Percentiles rank a stretch among this genome's conserved stretches.
These are phyloP conservation scores for Trichophyton mentagrophytes DNA, from an alignment of 2,329 filamentous ascomycete genomes.

Conservation along the genomic window DNA sequence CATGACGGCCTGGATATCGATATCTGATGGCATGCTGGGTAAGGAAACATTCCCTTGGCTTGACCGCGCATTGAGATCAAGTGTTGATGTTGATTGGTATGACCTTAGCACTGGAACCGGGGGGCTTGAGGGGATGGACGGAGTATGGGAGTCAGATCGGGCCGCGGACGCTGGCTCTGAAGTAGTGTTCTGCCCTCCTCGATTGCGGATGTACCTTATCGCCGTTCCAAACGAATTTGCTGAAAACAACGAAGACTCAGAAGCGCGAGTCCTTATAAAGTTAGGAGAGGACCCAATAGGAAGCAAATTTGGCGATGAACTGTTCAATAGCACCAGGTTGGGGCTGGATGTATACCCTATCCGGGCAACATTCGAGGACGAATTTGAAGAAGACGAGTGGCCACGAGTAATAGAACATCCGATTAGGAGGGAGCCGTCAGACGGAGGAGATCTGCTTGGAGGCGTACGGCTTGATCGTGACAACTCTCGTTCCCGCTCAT, in stretches of 20 bases:
- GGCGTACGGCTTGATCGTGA: constrained; percentile 4
- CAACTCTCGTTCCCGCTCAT: constrained; percentile 19
- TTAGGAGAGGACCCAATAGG: constrained; percentile 19
- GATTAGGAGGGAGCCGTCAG: constrained; percentile 6
- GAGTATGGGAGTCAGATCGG: constrained; percentile 19
- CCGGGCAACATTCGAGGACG: constrained; percentile 30
- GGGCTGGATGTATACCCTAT: constrained; percentile 29
- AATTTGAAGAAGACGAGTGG: constrained; percentile 14
- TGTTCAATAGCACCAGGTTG: constrained; percentile 28
- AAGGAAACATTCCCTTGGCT: constrained; percentile 16
- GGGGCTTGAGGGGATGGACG: constrained; percentile 31
- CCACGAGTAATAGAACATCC: constrained; percentile 15
- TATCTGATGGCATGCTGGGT: constrained; percentile 18
- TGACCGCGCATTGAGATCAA: constrained; percentile 20
- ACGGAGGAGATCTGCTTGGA: constrained; percentile 13
- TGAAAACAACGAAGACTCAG: constrained; percentile 29
- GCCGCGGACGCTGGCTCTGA: constrained; percentile 19
- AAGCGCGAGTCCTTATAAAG: constrained; percentile 22
- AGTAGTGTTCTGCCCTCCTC: constrained; percentile 22
- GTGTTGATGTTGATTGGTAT: constrained; percentile 24
- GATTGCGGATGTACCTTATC: constrained; percentile 26
- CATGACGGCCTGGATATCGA: constrained; percentile 6
- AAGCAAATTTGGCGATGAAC: constrained; percentile 29
- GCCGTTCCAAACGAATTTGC: constrained; percentile 31
- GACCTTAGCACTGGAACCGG: constrained; percentile 23